Percentiles rank a stretch among this genome's conserved stretches.
phyloP scores from a whole-genome alignment of 257 asterid genomes.

The Rehmannia glutinosa region DNA sequence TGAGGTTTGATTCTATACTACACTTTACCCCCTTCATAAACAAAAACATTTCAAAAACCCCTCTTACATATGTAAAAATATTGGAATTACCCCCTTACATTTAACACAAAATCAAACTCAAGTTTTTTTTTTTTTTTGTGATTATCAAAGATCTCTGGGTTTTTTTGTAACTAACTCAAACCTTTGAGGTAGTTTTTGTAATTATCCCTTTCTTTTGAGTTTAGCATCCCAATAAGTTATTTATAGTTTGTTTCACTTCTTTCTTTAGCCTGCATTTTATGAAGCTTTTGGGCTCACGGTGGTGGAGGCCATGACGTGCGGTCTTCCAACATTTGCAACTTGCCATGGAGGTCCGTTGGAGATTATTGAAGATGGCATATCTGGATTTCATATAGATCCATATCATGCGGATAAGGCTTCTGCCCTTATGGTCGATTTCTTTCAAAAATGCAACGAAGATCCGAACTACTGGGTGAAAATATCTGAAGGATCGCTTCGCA shows the following conservation, averaged over 20 bases:
- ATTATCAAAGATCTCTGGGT: no score
- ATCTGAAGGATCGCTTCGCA: slow-evolving; percentile 48
- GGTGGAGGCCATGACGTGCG: slow-evolving; percentile 95
- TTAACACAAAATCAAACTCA: no score
- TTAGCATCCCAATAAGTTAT: not conserved
- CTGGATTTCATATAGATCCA: slow-evolving; percentile 93
- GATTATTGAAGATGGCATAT: slow-evolving; percentile 81
- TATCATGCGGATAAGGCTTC: slow-evolving; percentile 82
- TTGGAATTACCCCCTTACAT: no score
- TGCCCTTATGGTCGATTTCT: slow-evolving; percentile 62
- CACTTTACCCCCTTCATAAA: no score
- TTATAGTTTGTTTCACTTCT: not conserved
- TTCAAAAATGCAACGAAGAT: slow-evolving; percentile 61
- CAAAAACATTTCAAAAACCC: no score
- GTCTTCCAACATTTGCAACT: slow-evolving; percentile 92
- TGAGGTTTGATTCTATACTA: no score
- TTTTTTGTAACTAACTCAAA: no score
- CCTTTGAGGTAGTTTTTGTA: not conserved
- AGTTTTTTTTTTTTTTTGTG: no score
- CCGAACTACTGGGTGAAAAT: slow-evolving; percentile 62
- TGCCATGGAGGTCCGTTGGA: slow-evolving; percentile 94
- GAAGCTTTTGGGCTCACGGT: slow-evolving; percentile 99
- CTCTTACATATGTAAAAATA: no score
- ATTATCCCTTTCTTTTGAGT: no score
- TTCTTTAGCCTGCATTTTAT: slow-evolving; percentile 78